Base-by-base conservation (phyloP, 78 protist species). In the Paulinella micropora region DNA sequence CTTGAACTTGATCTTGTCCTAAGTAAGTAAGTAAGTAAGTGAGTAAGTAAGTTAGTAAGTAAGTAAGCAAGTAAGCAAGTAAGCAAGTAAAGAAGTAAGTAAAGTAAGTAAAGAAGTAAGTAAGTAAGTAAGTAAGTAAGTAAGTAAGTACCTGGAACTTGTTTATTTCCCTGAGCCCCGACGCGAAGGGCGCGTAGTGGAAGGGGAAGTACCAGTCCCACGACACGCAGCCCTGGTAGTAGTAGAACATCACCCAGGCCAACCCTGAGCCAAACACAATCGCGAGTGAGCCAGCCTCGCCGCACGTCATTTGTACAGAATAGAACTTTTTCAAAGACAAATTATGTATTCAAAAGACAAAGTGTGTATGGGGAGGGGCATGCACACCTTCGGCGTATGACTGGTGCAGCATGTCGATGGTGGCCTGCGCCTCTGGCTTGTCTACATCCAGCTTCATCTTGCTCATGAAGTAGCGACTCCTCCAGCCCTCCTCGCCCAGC, bases 121-220 rank as follows among this genome's bases (percentile, higher is more conserved):
- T 51, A 51, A 23, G 73, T 51, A 51, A 23, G 15, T 51, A 15
- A 23, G 15, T 51, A 51, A 4, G 15, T 51, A 51, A 23, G 73
- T 51, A 15, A 23, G 15, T 51, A 51, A 23, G 15, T 34, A 82
- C 23, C 6, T 4, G 26, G 28, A 85, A n/a, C 9, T 3, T 26
- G 29, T 37, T n/a, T 4, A 26, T 28, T 32, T 6, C 2, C 9
- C 34, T n/a, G 37, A 94, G 0, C 84, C 94, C 96, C 4, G 91
- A 83, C 39, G 95, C 95, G 67, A 96, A 90, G 31, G 99, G 99
- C 0, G 98, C 95, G 90, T 96, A 98, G 91, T 97, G 97, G 89
- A 90, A 97, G 15, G 99, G 99, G 86, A 92, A 98, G 89, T 85
- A 97, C 98, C 98, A 98, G 37, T 37, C 73, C 99, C 99, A 98